These are phyloP conservation scores for Gamsiella multidivaricata DNA, from an alignment of 192 early-diverging fungal species.

Conservation along the genomic window DNA sequence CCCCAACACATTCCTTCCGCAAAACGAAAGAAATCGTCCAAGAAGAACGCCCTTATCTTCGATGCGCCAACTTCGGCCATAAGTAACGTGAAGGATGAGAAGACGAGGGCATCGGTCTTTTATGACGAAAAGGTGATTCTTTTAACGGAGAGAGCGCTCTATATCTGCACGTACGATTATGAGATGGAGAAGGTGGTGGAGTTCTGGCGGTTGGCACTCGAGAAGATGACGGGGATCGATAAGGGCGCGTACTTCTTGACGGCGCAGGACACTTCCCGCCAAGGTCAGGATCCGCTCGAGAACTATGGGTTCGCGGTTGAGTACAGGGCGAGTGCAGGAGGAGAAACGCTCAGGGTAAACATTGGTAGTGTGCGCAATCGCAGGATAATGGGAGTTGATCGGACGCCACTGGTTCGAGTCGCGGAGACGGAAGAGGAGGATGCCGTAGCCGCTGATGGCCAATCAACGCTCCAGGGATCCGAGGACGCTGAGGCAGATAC, in stretches of 20 bases:
- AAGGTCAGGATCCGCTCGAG: constrained; percentile 44
- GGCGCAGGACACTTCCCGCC: constrained; percentile 2
- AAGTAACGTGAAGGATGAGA: too few species aligned
- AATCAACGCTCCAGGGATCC: too few species aligned
- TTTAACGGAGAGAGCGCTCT: constrained; percentile 70
- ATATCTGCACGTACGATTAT: constrained; percentile 77
- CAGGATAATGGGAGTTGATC: constrained; percentile 17
- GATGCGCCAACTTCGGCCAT: too few species aligned
- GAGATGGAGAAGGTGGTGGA: constrained; percentile 74
- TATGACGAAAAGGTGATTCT: constrained; percentile 76
- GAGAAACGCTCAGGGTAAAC: constrained; percentile 63
- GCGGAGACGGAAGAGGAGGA: constrained; percentile 13
- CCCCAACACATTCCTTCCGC: not conserved
- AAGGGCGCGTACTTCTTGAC: constrained; percentile 59
- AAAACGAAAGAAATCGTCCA: not conserved
- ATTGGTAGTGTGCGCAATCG: constrained; percentile 62
- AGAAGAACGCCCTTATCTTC: too few species aligned
- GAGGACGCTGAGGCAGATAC: not conserved
- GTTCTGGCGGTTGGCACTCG: constrained; percentile 69
- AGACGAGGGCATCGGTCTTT: too few species aligned
- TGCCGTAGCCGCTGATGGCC: too few species aligned
- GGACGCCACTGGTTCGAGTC: constrained; percentile 5
- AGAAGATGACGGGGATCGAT: constrained; percentile 64
- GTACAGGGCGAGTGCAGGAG: constrained; percentile 55
- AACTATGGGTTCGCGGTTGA: constrained; percentile 64